Percentiles rank a stretch among this genome's conserved stretches.
phyloP scores from a whole-genome alignment of 1,284 basidiomycete species.

The Entoloma clypeatum region DNA sequence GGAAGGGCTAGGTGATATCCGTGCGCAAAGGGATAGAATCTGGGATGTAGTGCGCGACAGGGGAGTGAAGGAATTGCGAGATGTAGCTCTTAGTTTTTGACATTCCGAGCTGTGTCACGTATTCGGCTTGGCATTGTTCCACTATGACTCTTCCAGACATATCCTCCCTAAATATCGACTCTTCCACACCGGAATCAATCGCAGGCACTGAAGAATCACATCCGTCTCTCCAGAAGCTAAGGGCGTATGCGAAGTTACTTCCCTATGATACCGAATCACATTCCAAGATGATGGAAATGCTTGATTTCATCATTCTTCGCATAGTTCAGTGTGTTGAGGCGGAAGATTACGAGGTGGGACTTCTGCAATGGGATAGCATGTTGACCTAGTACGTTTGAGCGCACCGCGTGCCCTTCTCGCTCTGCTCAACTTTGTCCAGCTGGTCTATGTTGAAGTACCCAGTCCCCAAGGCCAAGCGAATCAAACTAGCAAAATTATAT shows the following conservation, averaged over 20 bases:
- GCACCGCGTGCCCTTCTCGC: conserved; percentile 25
- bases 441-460: conserved; percentile 85
- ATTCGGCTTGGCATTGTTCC: too few species aligned
- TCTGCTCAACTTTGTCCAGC: conserved; percentile 35
- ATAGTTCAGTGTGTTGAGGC: conserved; percentile 74
- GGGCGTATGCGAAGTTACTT: conserved; percentile 56
- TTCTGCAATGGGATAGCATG: conserved; percentile 77
- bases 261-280: conserved; percentile 84
- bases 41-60: conserved; percentile 72
- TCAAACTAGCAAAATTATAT: conserved; percentile 77
- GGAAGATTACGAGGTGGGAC: conserved; percentile 75
- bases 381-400: conserved; percentile 53
- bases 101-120: too few species aligned
- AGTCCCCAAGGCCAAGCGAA: conserved; percentile 76
- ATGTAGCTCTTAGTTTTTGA: conserved; percentile 39
- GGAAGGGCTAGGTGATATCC: conserved; percentile 67
- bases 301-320: conserved; percentile 74
- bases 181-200: conserved; percentile 16
- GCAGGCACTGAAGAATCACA: conserved; percentile 33
- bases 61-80: conserved; percentile 70
- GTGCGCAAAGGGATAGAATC: conserved; percentile 62
- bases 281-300: conserved; percentile 74
- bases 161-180: conserved; percentile 41
- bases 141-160: conserved; percentile 51
- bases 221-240: conserved; percentile 52